Base-by-base conservation (phyloP, 2,329 filamentous ascomycete genomes). In the Apiospora phragmitis region DNA sequence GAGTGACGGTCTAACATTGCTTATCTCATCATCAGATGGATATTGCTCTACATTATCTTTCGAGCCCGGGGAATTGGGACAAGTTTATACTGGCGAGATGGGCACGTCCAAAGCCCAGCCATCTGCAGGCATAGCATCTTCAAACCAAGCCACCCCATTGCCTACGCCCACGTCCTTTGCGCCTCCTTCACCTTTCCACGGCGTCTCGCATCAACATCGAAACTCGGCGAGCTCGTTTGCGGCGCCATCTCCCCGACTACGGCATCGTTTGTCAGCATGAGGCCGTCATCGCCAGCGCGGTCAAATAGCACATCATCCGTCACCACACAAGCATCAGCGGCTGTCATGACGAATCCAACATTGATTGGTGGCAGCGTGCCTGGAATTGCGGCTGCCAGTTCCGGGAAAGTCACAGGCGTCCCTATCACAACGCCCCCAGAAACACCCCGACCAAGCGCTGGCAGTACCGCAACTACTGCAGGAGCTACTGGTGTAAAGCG, bases 11-110 rank as follows among this genome's bases (percentile, higher is more conserved):
- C 85, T 90, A 55, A 94, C 92, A 1, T 85, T 99, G 29, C 86
- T 99, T 67, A 97, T 99, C 84, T 96, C 94, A n/a, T 99, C 96
- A 0, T 98, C 96, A 0, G 96, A 99, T 80, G 96, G 96, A 0
- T 99, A 98, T 84, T 99, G 96, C 80, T 99, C 96, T 0, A 92
- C 93, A 0, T 85, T 99, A 7, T 93, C 94, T 0, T 99, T 99
- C 78, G 82, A 89, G 1, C 85, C 92, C 2, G 93, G 94, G 11
- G 96, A 99, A 80, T 85, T 99, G 1, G 96, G 96, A 16, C 91
- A 95, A 74, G 83, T 90, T 6, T 97, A 97, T 80, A 91, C 90
- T 11, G 92, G 91, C 42, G 90, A 94, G 68, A 80, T 91, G 49
- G 84, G 85, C n/a, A 83, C 84, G 18, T 78, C 82, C 41, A 89